Conservation (phyloP, 2,329 filamentous ascomycete genomes). For the Pseudogymnoascus sp. region DNA sequence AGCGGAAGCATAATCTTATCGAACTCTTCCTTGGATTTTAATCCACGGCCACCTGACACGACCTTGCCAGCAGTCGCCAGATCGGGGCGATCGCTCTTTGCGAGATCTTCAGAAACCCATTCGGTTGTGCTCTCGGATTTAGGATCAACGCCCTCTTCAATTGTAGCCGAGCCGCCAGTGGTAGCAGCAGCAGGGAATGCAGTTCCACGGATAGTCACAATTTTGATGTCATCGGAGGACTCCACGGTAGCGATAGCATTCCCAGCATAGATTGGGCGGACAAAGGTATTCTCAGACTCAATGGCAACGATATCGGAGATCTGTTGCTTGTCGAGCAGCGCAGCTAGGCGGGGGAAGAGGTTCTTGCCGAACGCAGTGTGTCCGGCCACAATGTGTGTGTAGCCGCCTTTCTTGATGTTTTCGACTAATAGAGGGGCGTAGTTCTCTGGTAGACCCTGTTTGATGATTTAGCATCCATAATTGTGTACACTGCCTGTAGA, state of each 20-base stretch:
- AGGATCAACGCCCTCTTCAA: conserved; percentile 78
- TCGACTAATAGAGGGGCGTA: conserved; percentile 88
- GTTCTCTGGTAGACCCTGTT: conserved; percentile 80
- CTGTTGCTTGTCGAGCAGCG: conserved; percentile 84
- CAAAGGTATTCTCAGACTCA: conserved; percentile 86
- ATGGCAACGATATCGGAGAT: conserved; percentile 86
- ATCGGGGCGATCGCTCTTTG: conserved; percentile 90
- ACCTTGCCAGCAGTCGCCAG: conserved; percentile 82
- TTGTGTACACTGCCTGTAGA: not conserved
- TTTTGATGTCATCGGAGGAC: conserved; percentile 74
- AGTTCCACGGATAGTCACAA: conserved; percentile 88
- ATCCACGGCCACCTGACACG: conserved; percentile 84
- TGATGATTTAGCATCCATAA: conserved; percentile 12
- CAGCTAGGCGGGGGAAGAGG: conserved; percentile 82
- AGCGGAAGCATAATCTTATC: conserved; percentile 86
- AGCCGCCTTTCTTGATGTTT: conserved; percentile 93
- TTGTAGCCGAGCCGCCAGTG: conserved; percentile 62
- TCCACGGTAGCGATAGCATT: conserved; percentile 96
- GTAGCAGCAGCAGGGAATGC: conserved; percentile 71
- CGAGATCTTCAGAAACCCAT: conserved; percentile 90
- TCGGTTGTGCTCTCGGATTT: conserved; percentile 66
- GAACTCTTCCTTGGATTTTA: conserved; percentile 98
- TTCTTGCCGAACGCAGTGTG: conserved; percentile 97
- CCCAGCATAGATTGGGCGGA: conserved; percentile 93
- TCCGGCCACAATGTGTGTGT: conserved; percentile 81